A percentile compares a stretch with the other conserved stretches of the same genome.
phyloP scores from a whole-genome alignment of 1,284 basidiomycete species.

The Cutaneotrichosporon spelunceum region DNA sequence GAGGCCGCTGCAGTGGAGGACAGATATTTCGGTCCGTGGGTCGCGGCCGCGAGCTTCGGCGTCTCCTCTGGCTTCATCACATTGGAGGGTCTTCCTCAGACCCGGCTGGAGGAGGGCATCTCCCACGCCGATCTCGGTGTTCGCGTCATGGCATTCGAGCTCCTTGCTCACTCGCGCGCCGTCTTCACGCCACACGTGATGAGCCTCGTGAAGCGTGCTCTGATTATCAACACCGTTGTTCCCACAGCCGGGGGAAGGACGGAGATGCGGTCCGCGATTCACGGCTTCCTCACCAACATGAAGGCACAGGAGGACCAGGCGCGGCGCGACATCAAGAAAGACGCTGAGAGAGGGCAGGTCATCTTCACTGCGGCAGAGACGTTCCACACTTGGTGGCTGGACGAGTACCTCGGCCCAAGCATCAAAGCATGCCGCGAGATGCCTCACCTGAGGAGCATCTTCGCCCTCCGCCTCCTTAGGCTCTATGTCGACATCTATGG shows the following conservation, averaged over 20 bases:
- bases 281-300: conserved; percentile 35
- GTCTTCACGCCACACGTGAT: conserved; percentile 25
- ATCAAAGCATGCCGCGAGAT: conserved; percentile 28
- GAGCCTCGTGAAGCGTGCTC: conserved; percentile 30
- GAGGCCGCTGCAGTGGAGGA: conserved; percentile 3
- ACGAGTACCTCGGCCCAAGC: conserved; percentile 29
- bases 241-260: conserved; percentile 37
- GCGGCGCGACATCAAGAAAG: conserved; percentile 9
- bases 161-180: conserved; percentile 34
- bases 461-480: conserved; percentile 31
- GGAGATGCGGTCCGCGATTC: conserved; percentile 38
- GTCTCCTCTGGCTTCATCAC: conserved; percentile 29
- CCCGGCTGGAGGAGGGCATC: conserved; percentile 31
- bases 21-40: conserved; percentile 35
- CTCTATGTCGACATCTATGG: conserved; percentile 40
- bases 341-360: neutral
- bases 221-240: conserved; percentile 31
- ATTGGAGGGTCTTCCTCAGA: conserved; percentile 27
- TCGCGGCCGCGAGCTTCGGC: conserved; percentile 39
- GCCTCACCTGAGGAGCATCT: conserved; percentile 34
- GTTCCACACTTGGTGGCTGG: conserved; percentile 35
- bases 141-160: conserved; percentile 38
- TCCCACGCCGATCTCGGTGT: conserved; percentile 34
- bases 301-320: conserved; percentile 22
- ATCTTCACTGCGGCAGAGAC: neutral